Evolutionary conservation across 805 yeast genomes (phyloP), one percentile per base, ranked within the genome.

Genomic region (Candida boidinii): DNA sequence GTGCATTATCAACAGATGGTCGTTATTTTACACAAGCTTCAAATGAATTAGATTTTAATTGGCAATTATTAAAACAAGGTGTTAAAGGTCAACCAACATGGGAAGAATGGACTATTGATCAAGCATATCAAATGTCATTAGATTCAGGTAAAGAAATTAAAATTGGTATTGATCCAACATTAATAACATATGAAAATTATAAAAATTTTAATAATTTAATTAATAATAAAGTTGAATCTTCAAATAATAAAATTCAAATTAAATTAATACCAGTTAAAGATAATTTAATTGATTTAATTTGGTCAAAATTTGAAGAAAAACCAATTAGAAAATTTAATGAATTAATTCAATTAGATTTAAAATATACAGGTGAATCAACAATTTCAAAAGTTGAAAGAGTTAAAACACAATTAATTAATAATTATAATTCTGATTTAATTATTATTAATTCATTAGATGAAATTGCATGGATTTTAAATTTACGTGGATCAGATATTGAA

Each of bases 401-500:
- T 20, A 39, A 64, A 29, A 38, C 49, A 1, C 42, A 49, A 9
- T 54, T 76, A 47, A 46, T 48, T 34, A 35, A 54, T 56, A 60
- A 50, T 20, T 36, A 43, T 33, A 28, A 39, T 8, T 42, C 47
- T 11, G 31, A 43, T 7, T 43, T 53, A 1, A 25, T 59, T 33
- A 61, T 72, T 9, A 53, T 70, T 6, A 58, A 66, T 35, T 64
- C 74, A 4, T 58, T 88, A 33, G 96, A 90, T 59, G 95, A 88
- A 44, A 74, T 87, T 40, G 92, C 95, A 7, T 88, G 96, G 96
- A 58, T 87, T 27, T 70, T 87, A 50, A 90, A 90, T 50, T 59
- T 90, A 35, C 73, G 98, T 42, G 65, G 66, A 26, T 42, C 52
- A 31, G 79, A 73, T 48, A 73, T 73, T 37, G 70, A 67, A 30